Base-by-base conservation (phyloP, 2,329 filamentous ascomycete genomes). In the Botryosphaeria dothidea region DNA sequence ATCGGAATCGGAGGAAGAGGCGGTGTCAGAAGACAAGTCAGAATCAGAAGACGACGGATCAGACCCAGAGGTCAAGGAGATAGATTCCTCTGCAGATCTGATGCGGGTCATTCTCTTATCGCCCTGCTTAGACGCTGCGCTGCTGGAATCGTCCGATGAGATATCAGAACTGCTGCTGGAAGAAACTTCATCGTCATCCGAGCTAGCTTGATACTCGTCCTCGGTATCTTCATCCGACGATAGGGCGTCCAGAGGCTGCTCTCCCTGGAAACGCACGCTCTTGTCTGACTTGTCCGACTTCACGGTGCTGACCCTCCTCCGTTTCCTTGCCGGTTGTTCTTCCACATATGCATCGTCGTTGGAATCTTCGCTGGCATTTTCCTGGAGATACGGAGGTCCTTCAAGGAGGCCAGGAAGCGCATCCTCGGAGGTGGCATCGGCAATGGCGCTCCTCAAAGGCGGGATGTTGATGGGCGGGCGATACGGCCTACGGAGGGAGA, bases 391-490 rank as follows among this genome's bases (percentile, higher is more conserved):
- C 4, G 19, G 27, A 4, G 13, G 34, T 17, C 25, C n/a, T n/a
- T 52, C 54, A 9, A 61, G 63, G 9, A 65, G 63, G 7, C 19
- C 54, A 6, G 43, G 23, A 15, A 41, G 15, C 11, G 34, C 4
- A 29, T 77, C 76, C 2, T 77, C 73, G 2, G 72, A 70, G 21
- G 77, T 74, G 9, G 76, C 70, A 63, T 81, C 79, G 11, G 75
- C 75, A 69, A 41, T n/a, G 15, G 64, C 36, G 70, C 86, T 85
- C 74, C 95, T 96, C 67, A 89, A 84, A 1, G 92, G 89, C 0
- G 91, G 91, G 17, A 96, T 91, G 13, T 83, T 80, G 43, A 96
- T 80, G 0, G 84, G 75, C 0, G 92, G 92, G 52, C 92, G 85
- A 65, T 83, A 83, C 7, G 83, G 82, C 0, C 79, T 73, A 66